Evolutionary conservation across 2,329 filamentous ascomycete species (phyloP), one percentile per base, ranked within the genome.

Genomic region (Sarocladium kiliense): DNA sequence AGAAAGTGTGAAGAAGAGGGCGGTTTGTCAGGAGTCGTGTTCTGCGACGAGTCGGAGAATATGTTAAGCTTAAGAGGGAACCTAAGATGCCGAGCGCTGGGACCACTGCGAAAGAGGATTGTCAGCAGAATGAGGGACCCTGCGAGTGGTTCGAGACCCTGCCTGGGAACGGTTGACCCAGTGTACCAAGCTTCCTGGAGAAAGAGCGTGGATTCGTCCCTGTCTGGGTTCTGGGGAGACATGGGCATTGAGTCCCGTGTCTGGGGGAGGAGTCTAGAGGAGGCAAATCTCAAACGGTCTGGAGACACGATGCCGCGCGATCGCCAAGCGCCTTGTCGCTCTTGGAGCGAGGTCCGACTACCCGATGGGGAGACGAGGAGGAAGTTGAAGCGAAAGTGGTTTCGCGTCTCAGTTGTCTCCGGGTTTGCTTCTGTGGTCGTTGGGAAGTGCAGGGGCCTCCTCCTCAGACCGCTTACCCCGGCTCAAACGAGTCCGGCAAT

Each of bases 31-130:
- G n/a, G n/a, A n/a, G n/a, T n/a, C n/a, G n/a, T n/a, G n/a, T 16
- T 51, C 47, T 51, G 47, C 30, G 30, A 51, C 47, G 11, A 49
- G 47, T 51, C 47, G 47, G 47, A 51, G 47, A 51, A 51, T 51
- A 27, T 47, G 44, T 47, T 47, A 47, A 47, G 44, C 44, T 27
- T 44, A n/a, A 30, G 11, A 23, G 23, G 18, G 21, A 47, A 4
- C 5, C 25, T 47, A 47, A 47, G 44, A 30, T n/a, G 23, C 25
- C 44, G 23, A 27, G 44, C 25, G 21, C 10, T 19, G n/a, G n/a
- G 36, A 19, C n/a, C n/a, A n/a, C n/a, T n/a, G n/a, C n/a, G n/a
- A n/a, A n/a, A n/a, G n/a, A n/a, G n/a, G n/a, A n/a, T n/a, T n/a
- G n/a, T n/a, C n/a, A n/a, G n/a, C n/a, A n/a, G n/a, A n/a, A n/a